These are phyloP conservation scores for Radiomyces spectabilis DNA, from an alignment of 192 early-diverging fungal genomes.

Conservation along the genomic window DNA sequence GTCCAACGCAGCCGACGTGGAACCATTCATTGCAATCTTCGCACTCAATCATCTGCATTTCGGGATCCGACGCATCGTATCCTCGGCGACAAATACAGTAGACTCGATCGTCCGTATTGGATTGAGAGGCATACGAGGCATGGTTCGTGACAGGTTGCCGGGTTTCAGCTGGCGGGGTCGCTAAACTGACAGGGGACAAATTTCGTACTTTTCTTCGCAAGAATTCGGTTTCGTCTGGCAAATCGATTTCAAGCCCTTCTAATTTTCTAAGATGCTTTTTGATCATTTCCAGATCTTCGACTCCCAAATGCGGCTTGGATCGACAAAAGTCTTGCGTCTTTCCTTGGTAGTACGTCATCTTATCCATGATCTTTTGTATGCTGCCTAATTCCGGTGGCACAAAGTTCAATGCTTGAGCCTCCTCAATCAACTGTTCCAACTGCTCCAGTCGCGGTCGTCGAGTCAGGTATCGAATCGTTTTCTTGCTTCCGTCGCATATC, in stretches of 20 bases:
- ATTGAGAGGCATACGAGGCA: not conserved
- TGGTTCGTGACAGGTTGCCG: slow-evolving; percentile 13
- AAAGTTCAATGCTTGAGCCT: slow-evolving; percentile 34
- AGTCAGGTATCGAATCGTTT: slow-evolving; percentile 4
- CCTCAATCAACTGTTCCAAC: slow-evolving; percentile 28
- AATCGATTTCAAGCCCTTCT: slow-evolving; percentile 31
- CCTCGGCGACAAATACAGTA: not conserved
- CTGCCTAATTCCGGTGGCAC: slow-evolving; percentile 27
- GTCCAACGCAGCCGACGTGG: slow-evolving; percentile 51
- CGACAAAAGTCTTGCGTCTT: slow-evolving; percentile 20
- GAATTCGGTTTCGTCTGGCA: slow-evolving; percentile 31
- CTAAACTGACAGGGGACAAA: slow-evolving; percentile 10
- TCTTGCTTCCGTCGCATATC: slow-evolving; percentile 32
- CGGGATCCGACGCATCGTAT: not conserved
- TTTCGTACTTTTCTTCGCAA: slow-evolving; percentile 31
- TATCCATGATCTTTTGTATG: slow-evolving; percentile 2
- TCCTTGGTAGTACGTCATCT: slow-evolving; percentile 4
- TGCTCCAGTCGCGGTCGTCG: slow-evolving; percentile 28
- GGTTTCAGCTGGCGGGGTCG: slow-evolving; percentile 7
- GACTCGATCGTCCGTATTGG: too few species aligned
- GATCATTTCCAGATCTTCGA: slow-evolving; percentile 23
- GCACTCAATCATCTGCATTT: slow-evolving; percentile 7
- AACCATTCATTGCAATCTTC: slow-evolving; percentile 62
- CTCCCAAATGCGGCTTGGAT: slow-evolving; percentile 14
- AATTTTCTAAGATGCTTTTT: slow-evolving; percentile 31